Conservation (phyloP, 169 alveolate genomes). For the Plasmodium reichenowi region DNA sequence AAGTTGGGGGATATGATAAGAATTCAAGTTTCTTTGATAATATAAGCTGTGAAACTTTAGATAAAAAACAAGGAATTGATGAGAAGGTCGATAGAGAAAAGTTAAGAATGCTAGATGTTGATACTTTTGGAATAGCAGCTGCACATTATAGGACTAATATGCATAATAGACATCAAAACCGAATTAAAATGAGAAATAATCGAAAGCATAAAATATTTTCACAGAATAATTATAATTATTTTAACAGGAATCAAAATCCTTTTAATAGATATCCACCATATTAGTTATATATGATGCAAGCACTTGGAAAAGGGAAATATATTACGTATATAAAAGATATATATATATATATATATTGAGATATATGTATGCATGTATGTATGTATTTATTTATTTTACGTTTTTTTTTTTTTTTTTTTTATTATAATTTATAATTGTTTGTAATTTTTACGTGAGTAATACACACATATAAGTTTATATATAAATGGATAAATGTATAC, state of each 20-base stretch:
- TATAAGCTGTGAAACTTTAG: slow-evolving; percentile 75
- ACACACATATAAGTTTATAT: background rate
- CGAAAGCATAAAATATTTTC: slow-evolving; percentile 55
- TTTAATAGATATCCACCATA: slow-evolving; percentile 70
- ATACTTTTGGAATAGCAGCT: slow-evolving; percentile 85
- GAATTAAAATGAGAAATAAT: slow-evolving; percentile 56
- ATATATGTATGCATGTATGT: background rate
- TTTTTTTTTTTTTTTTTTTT: background rate
- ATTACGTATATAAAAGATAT: background rate
- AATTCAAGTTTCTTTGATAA: slow-evolving; percentile 87
- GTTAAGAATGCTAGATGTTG: slow-evolving; percentile 85
- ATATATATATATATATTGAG: background rate
- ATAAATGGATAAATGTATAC: slow-evolving; percentile 5
- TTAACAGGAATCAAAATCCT: slow-evolving; percentile 59
- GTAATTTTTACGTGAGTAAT: background rate
- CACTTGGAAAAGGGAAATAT: slow-evolving; percentile 4
- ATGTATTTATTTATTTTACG: background rate
- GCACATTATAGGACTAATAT: slow-evolving; percentile 78
- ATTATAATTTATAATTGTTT: background rate
- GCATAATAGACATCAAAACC: slow-evolving; percentile 73
- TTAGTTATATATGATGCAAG: slow-evolving; percentile 19
- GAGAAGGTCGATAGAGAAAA: slow-evolving; percentile 80
- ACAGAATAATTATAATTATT: slow-evolving; percentile 49
- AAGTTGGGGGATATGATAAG: slow-evolving; percentile 83
- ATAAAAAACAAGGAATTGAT: slow-evolving; percentile 76